Conservation (phyloP, 768 basidiomycete species). For the Leucocoprinus leucothites region DNA sequence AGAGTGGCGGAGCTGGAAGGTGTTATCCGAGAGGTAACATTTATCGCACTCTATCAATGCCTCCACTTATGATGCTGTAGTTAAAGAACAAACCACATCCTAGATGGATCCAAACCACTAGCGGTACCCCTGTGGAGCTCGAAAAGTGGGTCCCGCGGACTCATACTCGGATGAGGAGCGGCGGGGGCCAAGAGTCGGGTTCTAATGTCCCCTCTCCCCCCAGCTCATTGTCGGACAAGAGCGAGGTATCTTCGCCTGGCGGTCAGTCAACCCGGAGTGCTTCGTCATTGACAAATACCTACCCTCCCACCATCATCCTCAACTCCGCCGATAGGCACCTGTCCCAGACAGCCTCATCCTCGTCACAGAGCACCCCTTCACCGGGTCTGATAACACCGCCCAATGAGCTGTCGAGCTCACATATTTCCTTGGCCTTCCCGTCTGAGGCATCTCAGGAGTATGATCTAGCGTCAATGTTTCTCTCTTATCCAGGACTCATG, state of each 20-base stretch:
- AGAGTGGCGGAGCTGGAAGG: slow-evolving; percentile 82
- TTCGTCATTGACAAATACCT: slow-evolving; percentile 17
- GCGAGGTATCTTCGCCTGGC: slow-evolving; percentile 17
- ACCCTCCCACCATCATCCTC: slow-evolving; percentile 18
- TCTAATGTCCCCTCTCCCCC: slow-evolving; percentile 28
- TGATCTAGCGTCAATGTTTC: slow-evolving; percentile 40
- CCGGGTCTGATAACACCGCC: slow-evolving; percentile 42
- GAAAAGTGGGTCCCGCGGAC: slow-evolving; percentile 24
- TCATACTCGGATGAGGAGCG: slow-evolving; percentile 17
- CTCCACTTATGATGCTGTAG: slow-evolving; percentile 32
- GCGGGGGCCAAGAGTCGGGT: slow-evolving; percentile 14
- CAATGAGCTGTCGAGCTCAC: slow-evolving; percentile 37
- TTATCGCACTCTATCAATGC: slow-evolving; percentile 24
- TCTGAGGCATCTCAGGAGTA: slow-evolving; percentile 31
- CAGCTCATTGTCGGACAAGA: slow-evolving; percentile 28
- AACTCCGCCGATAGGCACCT: slow-evolving; percentile 26
- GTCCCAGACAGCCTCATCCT: slow-evolving; percentile 25
- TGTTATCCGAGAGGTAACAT: slow-evolving; percentile 71
- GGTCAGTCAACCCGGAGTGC: slow-evolving; percentile 12
- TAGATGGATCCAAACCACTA: slow-evolving; percentile 52
- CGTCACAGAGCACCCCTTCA: slow-evolving; percentile 35
- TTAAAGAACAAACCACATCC: slow-evolving; percentile 74
- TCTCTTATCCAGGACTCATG: slow-evolving; percentile 29
- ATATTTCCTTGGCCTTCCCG: slow-evolving; percentile 23
- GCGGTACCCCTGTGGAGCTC: slow-evolving; percentile 27